Evolutionary conservation across 352 stramenopile genomes (phyloP).

Genomic region (Globisporangium middletonii): DNA sequence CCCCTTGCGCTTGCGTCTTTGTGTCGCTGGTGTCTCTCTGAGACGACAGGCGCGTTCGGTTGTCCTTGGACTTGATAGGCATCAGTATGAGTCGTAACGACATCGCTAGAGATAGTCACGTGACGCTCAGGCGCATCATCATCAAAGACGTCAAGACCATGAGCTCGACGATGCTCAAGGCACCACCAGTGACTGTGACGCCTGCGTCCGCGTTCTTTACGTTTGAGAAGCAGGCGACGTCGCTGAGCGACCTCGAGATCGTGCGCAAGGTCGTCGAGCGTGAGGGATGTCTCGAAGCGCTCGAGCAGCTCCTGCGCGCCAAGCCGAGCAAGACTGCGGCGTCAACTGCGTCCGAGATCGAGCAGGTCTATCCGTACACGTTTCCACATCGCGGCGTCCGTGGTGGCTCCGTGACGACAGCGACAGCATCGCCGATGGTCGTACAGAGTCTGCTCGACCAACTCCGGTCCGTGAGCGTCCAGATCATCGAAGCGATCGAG

Average conservation of each 20-base stretch:
- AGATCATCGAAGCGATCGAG: conserved; percentile 65
- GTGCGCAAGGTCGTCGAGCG: conserved; percentile 77
- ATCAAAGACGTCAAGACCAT: conserved; percentile 7
- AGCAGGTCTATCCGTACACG: conserved; percentile 19
- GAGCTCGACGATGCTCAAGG: not conserved
- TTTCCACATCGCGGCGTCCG: conserved; percentile 5
- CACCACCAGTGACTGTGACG: not conserved
- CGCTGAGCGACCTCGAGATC: conserved; percentile 50
- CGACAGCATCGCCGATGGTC: conserved; percentile 44
- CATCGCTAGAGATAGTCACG: too few species aligned
- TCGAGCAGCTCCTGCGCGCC: conserved; percentile 41
- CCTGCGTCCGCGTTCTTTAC: conserved; percentile 20
- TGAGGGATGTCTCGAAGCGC: conserved; percentile 69
- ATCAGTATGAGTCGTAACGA: too few species aligned
- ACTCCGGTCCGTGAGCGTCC: conserved; percentile 49
- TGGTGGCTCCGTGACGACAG: not conserved
- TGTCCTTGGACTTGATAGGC: too few species aligned
- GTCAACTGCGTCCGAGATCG: conserved; percentile 5
- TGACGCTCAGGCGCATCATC: not conserved
- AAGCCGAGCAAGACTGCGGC: not conserved
- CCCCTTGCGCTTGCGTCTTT: too few species aligned
- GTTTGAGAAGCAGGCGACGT: conserved; percentile 31
- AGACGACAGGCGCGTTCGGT: too few species aligned
- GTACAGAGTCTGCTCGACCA: conserved; percentile 61
- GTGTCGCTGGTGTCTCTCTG: too few species aligned